These are phyloP conservation scores for Boletellus sp. DNA, from an alignment of 768 basidiomycete species.

Conservation along the genomic window DNA sequence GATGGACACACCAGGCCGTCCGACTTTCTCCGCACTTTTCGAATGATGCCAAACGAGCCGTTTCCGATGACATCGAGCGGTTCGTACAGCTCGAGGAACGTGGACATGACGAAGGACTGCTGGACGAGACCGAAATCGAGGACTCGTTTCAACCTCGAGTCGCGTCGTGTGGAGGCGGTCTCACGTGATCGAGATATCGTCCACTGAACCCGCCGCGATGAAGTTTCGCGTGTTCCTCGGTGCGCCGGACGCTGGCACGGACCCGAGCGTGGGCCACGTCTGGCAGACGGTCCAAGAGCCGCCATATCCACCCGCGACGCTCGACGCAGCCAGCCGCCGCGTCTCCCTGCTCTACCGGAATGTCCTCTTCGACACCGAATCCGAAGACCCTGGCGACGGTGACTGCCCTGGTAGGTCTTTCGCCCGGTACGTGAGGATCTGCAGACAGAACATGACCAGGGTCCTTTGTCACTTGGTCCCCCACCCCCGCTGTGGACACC, in stretches of 20 bases:
- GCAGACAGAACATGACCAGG: constrained; percentile 21
- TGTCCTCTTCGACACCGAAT: constrained; percentile 57
- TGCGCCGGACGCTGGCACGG: constrained; percentile 38
- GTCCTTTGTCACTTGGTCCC: constrained; percentile 52
- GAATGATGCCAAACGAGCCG: constrained; percentile 96
- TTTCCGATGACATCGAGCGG: constrained; percentile 92
- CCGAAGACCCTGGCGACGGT: constrained; percentile 28
- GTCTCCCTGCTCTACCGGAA: constrained; percentile 71
- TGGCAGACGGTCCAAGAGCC: constrained; percentile 44
- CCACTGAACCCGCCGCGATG: constrained; percentile 12
- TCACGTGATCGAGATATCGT: constrained; percentile 29
- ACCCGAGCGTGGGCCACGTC: constrained; percentile 35
- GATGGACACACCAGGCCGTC: constrained; percentile 69
- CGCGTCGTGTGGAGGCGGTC: constrained; percentile 11
- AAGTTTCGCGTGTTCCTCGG: constrained; percentile 54
- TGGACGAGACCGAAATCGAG: constrained; percentile 21
- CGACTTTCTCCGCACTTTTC: constrained; percentile 82
- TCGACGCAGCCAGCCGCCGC: constrained; percentile 64
- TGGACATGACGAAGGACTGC: constrained; percentile 15
- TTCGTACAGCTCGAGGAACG: constrained; percentile 76
- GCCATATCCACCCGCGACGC: constrained; percentile 43
- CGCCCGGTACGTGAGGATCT: constrained; percentile 5
- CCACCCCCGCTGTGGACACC: constrained; percentile 35
- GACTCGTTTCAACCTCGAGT: constrained; percentile 31
- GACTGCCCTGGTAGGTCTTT: constrained; percentile 11